phyloP scores from a whole-genome alignment of 768 basidiomycete species.

The Podaxis sp. region DNA sequence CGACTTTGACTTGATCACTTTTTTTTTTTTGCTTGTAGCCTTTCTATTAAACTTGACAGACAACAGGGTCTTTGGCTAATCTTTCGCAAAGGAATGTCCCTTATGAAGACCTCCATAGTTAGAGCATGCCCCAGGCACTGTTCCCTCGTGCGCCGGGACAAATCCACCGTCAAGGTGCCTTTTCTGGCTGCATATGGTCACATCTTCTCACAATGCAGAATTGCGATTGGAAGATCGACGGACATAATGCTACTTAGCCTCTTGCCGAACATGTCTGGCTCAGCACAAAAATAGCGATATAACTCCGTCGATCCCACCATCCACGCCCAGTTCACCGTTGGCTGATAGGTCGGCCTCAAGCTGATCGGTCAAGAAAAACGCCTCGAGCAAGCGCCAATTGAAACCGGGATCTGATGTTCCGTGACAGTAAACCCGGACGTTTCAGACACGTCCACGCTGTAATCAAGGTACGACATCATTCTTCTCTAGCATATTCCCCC shows the following conservation, averaged over 20 bases:
- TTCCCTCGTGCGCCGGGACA: neutral
- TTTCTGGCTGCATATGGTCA: neutral
- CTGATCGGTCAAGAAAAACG: neutral
- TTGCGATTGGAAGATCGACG: constrained; percentile 4
- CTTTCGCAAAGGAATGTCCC: neutral
- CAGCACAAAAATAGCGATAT: neutral
- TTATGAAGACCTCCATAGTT: no score
- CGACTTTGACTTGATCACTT: neutral
- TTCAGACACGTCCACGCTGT: constrained; percentile 3
- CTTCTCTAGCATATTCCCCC: neutral
- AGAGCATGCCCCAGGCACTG: neutral
- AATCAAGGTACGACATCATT: constrained; percentile 13
- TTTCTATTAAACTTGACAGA: neutral
- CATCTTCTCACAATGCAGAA: neutral
- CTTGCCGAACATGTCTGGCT: neutral
- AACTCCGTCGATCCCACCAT: neutral
- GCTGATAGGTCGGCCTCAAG: constrained; percentile 8
- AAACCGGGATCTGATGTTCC: constrained; percentile 8
- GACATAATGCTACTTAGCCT: neutral
- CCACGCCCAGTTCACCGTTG: neutral
- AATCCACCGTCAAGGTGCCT: neutral
- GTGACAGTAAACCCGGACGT: constrained; percentile 2
- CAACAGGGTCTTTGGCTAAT: neutral
- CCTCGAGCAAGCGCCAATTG: neutral
- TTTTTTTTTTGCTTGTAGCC: neutral